Conservation (phyloP, 1,139 yeast genomes). For the Neolecta irregularis region DNA sequence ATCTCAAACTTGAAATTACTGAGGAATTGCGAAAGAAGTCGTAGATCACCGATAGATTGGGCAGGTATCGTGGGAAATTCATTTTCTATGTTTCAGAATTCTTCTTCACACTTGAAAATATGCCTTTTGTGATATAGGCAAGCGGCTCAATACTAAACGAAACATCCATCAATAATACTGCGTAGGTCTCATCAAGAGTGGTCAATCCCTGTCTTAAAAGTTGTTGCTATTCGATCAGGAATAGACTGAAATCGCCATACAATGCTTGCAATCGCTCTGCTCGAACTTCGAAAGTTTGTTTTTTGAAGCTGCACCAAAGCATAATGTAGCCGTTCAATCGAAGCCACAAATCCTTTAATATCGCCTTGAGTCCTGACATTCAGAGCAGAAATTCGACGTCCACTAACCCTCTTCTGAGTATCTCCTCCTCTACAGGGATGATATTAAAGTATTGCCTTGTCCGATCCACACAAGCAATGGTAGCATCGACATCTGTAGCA, state of each 20-base stretch:
- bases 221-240: constrained; percentile 2
- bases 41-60: background rate
- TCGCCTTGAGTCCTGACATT: background rate
- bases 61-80: constrained; percentile 2
- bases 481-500: constrained; percentile 9
- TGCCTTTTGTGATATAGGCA: constrained; percentile 8
- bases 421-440: constrained; percentile 11
- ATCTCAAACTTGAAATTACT: too few relatives aligned
- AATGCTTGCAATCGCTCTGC: constrained; percentile 9
- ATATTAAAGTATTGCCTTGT: constrained; percentile 12
- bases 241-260: background rate
- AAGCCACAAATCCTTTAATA: constrained; percentile 5
- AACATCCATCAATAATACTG: constrained; percentile 2
- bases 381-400: background rate
- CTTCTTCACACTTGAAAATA: background rate
- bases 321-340: constrained; percentile 8
- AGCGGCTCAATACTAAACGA: constrained; percentile 12
- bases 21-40: constrained; percentile 1
- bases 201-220: constrained; percentile 5
- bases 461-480: constrained; percentile 11
- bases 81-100: background rate
- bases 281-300: constrained; percentile 10
- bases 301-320: constrained; percentile 6
- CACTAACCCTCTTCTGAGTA: constrained; percentile 9
- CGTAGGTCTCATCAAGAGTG: constrained; percentile 7